Base-by-base conservation (phyloP, 2,329 filamentous ascomycete species). In the Colletotrichum spaethianum region DNA sequence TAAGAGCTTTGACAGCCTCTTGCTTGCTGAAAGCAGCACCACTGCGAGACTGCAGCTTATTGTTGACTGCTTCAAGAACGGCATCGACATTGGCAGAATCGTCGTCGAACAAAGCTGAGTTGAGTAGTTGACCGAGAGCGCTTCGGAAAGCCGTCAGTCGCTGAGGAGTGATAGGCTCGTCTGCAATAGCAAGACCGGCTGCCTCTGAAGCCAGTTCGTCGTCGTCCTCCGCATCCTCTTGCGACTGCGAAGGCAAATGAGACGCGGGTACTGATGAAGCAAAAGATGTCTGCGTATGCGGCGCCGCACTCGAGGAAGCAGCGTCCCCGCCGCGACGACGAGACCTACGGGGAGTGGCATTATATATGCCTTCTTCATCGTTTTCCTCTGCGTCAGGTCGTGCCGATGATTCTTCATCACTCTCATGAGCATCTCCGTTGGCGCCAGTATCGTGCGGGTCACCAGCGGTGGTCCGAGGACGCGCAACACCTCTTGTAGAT, bases 231-330 rank as follows among this genome's bases (percentile, higher is more conserved):
- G 78, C 80, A 14, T 83, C 81, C 33, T 81, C 79, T 67, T 85
- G 82, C 9, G 84, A 83, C 68, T 87, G 83, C 20, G 83, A 83
- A 52, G 84, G 82, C 52, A 90, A 87, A 76, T 95, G 93, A 11
- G 94, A 97, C 14, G 91, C 91, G 2, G 93, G 93, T 65, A 92
- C 86, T 1, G 94, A 97, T 0, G 94, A 97, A 16, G 93, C 94
- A 78, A 94, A 91, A 20, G 93, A 95, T 4, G 88, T 88, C 75
- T 86, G 85, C 1, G 79, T 85, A 77, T 83, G 85, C 23, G 80
- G 83, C 31, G 78, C 79, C 44, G 78, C 79, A 59, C 83, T 83
- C 33, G 80, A 80, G 20, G 83, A 81, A 61, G 82, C 77, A 57
- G 77, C 76, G 28, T 69, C 75, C n/a, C 76, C 78, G 36, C 69